These are phyloP conservation scores for Neoboletus subvelutipes DNA, from an alignment of 768 basidiomycete species.

Conservation along the genomic window DNA sequence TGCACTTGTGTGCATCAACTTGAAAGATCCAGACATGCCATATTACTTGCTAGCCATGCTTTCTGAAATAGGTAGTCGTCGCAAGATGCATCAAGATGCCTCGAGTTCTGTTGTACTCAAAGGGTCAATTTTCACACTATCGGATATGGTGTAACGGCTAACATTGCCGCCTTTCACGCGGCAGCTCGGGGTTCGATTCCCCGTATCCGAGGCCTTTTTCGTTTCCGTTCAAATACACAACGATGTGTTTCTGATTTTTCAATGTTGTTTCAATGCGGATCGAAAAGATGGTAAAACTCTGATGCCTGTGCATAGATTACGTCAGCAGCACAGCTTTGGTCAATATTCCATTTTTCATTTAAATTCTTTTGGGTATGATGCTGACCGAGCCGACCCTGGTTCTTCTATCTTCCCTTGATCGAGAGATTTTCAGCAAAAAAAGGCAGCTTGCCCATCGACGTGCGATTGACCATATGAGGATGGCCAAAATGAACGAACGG, in stretches of 20 bases:
- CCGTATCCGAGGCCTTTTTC: constrained; percentile 29
- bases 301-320: neutral
- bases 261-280: no score
- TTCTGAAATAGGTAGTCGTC: neutral
- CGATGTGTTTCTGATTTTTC: no score
- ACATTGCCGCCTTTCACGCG: constrained; percentile 64
- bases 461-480: neutral
- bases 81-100: neutral
- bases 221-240: neutral
- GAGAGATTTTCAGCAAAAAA: neutral
- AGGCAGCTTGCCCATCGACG: neutral
- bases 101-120: neutral
- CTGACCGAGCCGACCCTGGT: neutral
- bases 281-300: neutral
- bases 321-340: neutral
- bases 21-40: neutral
- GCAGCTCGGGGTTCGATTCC: constrained; percentile 41
- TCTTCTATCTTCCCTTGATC: neutral
- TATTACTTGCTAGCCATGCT: neutral
- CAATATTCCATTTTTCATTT: no score
- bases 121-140: neutral
- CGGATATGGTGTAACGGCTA: constrained; percentile 67
- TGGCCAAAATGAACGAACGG: neutral
- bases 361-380: neutral
- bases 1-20: neutral